Conservation (phyloP, 139 green algal species). For the Chara braunii region DNA sequence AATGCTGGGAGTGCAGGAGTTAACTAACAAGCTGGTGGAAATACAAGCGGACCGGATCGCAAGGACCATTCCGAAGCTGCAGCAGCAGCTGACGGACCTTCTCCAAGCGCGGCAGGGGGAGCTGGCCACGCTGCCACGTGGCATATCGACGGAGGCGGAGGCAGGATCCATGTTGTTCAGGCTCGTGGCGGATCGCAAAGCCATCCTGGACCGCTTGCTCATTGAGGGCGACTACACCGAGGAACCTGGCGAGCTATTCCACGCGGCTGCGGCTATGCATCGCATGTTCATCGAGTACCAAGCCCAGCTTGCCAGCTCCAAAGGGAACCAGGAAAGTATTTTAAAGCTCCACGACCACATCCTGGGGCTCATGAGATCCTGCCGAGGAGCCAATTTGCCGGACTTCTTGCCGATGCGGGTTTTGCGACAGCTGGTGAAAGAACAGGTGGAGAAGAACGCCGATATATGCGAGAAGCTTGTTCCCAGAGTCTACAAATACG, state of each 20-base stretch:
- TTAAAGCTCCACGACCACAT: neutral
- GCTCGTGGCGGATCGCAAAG: neutral
- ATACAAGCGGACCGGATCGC: conserved; percentile 10
- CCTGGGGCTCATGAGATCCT: neutral
- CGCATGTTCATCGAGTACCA: conserved; percentile 5
- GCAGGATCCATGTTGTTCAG: neutral
- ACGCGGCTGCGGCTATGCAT: conserved; percentile 9
- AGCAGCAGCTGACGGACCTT: conserved; percentile 1
- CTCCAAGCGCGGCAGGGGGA: conserved; percentile 2
- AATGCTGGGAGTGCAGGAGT: conserved; percentile 7
- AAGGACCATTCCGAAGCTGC: conserved; percentile 14
- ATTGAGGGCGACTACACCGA: neutral
- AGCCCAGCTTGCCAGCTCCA: neutral
- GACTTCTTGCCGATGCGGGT: conserved; percentile 3
- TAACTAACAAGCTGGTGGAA: neutral
- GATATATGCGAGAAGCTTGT: neutral
- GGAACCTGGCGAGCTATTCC: neutral
- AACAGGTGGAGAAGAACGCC: conserved; percentile 12
- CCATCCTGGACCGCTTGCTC: conserved; percentile 10
- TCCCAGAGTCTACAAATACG: conserved; percentile 2
- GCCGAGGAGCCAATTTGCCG: conserved; percentile 4
- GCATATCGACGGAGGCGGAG: neutral
- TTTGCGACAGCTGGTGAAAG: conserved; percentile 11
- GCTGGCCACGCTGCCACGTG: neutral
- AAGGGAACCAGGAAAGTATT: conserved; percentile 6